A percentile compares a stretch with the other conserved stretches of the same genome.
Conservation (phyloP, 2,329 filamentous ascomycete species). For the Sphaerulina populicola region DNA sequence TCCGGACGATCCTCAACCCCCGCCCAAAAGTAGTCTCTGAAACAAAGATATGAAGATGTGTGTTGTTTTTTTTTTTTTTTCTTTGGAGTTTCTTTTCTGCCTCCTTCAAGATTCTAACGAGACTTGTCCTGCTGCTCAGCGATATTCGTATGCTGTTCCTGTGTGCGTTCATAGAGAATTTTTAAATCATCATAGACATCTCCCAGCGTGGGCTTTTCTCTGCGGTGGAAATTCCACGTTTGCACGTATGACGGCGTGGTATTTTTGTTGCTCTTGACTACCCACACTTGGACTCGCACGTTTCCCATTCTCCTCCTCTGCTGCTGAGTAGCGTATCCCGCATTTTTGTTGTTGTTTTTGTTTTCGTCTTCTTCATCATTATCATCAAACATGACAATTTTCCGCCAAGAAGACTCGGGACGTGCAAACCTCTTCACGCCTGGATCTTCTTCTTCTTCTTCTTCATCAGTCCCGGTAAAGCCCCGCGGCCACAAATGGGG, state of each 20-base stretch:
- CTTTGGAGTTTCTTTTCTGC: no score
- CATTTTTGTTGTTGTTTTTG: no score
- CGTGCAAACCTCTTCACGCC: neutral
- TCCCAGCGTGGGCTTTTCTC: neutral
- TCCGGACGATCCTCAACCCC: neutral
- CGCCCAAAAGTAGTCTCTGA: neutral
- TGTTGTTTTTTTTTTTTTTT: neutral
- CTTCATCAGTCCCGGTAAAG: neutral
- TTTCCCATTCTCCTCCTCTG: neutral
- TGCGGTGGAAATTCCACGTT: neutral
- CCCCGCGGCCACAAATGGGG: neutral
- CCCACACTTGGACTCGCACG: neutral
- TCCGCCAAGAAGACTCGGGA: neutral
- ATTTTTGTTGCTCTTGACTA: neutral
- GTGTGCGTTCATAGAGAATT: neutral
- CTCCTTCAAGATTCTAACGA: no score
- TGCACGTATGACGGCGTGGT: neutral
- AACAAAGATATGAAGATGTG: no score
- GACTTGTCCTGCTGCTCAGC: neutral
- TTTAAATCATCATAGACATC: neutral
- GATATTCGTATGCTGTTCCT: neutral
- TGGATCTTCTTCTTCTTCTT: no score
- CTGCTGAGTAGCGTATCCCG: no score
- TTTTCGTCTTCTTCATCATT: no score
- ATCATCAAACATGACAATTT: neutral